Percentiles rank a stretch among this genome's conserved stretches.
Evolutionary conservation across 2,329 filamentous ascomycete genomes (phyloP).

Genomic region (Talaromyces sp.): DNA sequence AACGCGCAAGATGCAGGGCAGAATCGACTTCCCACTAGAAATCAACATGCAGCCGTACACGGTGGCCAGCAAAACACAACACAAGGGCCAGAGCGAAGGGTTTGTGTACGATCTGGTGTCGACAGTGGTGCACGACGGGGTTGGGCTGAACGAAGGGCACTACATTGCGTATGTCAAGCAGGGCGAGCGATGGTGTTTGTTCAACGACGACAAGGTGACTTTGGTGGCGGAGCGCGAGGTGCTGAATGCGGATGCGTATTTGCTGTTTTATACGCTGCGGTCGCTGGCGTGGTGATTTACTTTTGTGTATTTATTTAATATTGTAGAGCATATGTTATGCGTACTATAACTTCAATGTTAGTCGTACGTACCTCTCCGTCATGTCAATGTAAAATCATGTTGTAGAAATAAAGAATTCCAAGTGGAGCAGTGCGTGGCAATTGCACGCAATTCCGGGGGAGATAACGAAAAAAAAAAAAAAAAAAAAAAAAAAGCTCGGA

Average conservation of each 20-base stretch:
- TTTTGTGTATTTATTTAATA: not conserved
- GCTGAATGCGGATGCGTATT: slow-evolving; percentile 76
- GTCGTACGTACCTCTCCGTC: too few relatives aligned
- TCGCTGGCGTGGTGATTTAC: slow-evolving; percentile 18
- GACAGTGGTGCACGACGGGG: slow-evolving; percentile 88
- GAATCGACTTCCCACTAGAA: slow-evolving; percentile 77
- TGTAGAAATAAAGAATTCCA: not conserved
- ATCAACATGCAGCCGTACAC: slow-evolving; percentile 91
- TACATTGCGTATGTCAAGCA: slow-evolving; percentile 87
- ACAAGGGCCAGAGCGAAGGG: slow-evolving; percentile 37
- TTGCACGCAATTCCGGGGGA: not conserved
- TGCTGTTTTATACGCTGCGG: slow-evolving; percentile 69
- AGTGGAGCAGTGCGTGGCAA: not conserved
- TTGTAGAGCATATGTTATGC: not conserved
- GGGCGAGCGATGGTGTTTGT: slow-evolving; percentile 87
- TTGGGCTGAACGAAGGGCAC: slow-evolving; percentile 78
- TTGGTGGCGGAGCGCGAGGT: slow-evolving; percentile 80
- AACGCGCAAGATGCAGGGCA: slow-evolving; percentile 82
- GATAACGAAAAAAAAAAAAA: not conserved
- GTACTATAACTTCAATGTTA: too few relatives aligned
- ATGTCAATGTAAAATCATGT: too few relatives aligned
- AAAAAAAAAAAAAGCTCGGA: not conserved
- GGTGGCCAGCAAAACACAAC: slow-evolving; percentile 48
- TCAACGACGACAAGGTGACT: slow-evolving; percentile 92
- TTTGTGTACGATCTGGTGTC: slow-evolving; percentile 83